Evolutionary conservation across 23 red algal species (phyloP), one percentile per base, ranked within the genome.

Genomic region (Gracilaria domingensis): DNA sequence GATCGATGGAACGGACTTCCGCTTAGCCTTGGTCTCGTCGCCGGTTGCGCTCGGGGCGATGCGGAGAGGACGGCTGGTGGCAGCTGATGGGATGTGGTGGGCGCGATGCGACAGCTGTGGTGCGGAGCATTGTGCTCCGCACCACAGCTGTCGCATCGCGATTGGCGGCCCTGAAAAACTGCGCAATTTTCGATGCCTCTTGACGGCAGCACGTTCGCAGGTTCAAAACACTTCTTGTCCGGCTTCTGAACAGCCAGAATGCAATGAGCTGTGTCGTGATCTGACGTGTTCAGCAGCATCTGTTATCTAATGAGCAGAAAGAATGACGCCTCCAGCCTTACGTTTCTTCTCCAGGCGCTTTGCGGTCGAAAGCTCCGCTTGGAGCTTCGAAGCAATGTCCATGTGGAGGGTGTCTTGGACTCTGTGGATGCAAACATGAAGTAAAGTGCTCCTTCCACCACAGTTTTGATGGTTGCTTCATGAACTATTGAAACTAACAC

Each of bases 361-460:
- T 77, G 72, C 39, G 72, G 72, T 51, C 20, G 72, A 5, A 77
- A 25, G 40, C 72, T 77, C n/a, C 42, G 16, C 45, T 50, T 77
- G 7, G 72, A 77, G 72, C 72, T 77, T 77, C 72, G 72, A 45
- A 77, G 50, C 25, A 30, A 51, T 30, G 42, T 77, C 14, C 24
- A 30, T 18, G 72, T 77, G 4, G 42, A 77, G 45, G 72, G 72
- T 2, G 30, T 28, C 26, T 14, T 77, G 7, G 72, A 77, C 38
- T 77, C 72, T 16, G 72, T 77, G 9, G 72, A 77, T 77, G n/a
- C 38, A 30, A 77, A 77, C 39, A 77, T 77, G 72, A 77, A 77
- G 72, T 77, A 77, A 77, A 49, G 72, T 77, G 0, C 21, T 50
- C 72, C 0, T 6, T 30, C 42, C n/a, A 50, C 20, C 12, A 50